Base-by-base conservation (phyloP, 2,329 filamentous ascomycete genomes). In the Aspergillus tubingensis region DNA sequence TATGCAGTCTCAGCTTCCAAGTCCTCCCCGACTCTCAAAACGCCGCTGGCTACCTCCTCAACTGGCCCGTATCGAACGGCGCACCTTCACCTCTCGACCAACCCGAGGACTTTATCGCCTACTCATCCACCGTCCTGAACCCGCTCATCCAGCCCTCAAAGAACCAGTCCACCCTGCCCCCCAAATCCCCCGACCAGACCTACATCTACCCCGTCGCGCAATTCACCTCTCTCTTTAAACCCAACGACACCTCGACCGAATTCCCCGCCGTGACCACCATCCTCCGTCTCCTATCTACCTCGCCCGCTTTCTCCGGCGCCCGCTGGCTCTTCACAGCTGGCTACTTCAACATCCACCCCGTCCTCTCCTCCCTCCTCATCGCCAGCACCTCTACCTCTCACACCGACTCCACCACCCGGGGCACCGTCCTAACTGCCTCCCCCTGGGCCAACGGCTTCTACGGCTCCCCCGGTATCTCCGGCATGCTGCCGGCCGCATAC, bases 291-390 rank as follows among this genome's bases (percentile, higher is more conserved):
- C 83, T 97, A 3, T 83, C 88, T 0, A 78, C 76, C 0, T 84
- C 89, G 0, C 67, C 75, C 5, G 79, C 83, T 5, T 90, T 91
- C 68, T 79, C 82, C 8, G 83, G 86, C 36, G 91, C 90, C 0
- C 89, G 87, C 13, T 99, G 95, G 95, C 95, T 92, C 0, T 98
- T 99, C 75, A 98, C 95, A 0, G 95, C 95, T 0, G 95, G 95
- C 55, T 99, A 99, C 79, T 99, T 99, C 81, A 99, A 99, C 79
- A 96, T 96, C 58, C 92, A 92, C 6, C 90, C 92, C 0, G 87
- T 88, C 3, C 85, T 98, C 19, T 93, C 91, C 2, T 85, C 88
- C 41, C 85, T 96, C 0, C 82, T 99, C 0, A 86, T 99, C 32
- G 82, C 84, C 6, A 92, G 91, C 0, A 85, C 87, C 1, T 76